A percentile compares a stretch with the other conserved stretches of the same genome.
These are phyloP conservation scores for Anastatica hierochuntica DNA, from an alignment of 345 rosid species.

Conservation along the genomic window DNA sequence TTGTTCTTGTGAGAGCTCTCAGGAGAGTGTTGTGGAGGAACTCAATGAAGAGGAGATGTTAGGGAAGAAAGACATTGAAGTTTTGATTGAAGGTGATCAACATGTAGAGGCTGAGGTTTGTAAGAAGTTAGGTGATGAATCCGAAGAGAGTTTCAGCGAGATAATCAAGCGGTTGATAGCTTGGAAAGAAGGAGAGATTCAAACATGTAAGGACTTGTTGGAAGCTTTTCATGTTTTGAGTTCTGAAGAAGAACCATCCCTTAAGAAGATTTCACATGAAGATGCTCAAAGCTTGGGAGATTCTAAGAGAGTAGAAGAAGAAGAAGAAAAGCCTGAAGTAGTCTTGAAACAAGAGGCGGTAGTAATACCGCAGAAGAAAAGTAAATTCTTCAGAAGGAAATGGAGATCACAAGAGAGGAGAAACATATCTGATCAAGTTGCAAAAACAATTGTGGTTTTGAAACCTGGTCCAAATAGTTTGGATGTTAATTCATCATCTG, in stretches of 20 bases:
- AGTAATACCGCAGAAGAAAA: slow-evolving; percentile 7
- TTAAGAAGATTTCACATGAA: slow-evolving; percentile 44
- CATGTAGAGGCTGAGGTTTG: slow-evolving; percentile 25
- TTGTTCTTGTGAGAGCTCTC: slow-evolving; percentile 23
- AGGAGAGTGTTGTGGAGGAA: no score
- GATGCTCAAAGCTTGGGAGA: slow-evolving; percentile 27
- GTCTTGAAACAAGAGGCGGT: no score
- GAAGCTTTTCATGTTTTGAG: slow-evolving; percentile 66
- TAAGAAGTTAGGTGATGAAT: slow-evolving; percentile 27
- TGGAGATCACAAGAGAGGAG: slow-evolving; percentile 36
- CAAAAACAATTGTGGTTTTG: slow-evolving; percentile 57
- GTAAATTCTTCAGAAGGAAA: slow-evolving; percentile 38
- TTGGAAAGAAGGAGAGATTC: slow-evolving; percentile 42
- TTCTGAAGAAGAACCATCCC: slow-evolving; percentile 63
- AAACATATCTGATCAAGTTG: slow-evolving; percentile 38
- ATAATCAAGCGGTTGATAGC: slow-evolving; percentile 51
- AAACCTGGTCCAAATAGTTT: slow-evolving; percentile 39
- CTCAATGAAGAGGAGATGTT: slow-evolving; percentile 36
- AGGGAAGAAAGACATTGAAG: no score
- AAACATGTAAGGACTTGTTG: slow-evolving; percentile 48
- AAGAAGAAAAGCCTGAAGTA: slow-evolving; percentile 7
- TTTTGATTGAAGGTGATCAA: no score
- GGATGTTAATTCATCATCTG: slow-evolving; percentile 24
- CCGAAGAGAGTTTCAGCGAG: slow-evolving; percentile 56
- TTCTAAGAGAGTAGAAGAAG: slow-evolving; percentile 5